Base-by-base conservation (phyloP, 495 filamentous ascomycete genomes). In the Achaetomiella virescens region DNA sequence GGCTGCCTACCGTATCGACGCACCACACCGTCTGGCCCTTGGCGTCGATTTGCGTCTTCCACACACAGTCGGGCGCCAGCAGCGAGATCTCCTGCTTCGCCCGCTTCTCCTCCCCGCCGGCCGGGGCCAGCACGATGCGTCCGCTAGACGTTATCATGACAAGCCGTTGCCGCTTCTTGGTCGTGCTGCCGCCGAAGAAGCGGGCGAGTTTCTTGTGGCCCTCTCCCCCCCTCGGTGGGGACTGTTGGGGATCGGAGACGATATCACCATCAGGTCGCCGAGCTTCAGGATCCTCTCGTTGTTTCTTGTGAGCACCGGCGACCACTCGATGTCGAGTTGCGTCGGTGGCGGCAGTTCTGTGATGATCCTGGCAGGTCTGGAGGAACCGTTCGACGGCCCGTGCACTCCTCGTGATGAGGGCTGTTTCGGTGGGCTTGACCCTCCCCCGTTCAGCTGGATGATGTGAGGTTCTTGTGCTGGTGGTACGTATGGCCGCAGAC, bases 301-400 rank as follows among this genome's bases (percentile, higher is more conserved):
- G 54, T 80, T 83, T 53, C 83, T 85, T 29, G 88, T 96, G 51
- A 99, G 72, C 3, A 99, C 95, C 9, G 95, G 95, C 2, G 92
- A 97, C 95, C 95, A 99, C 71, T 97, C 95, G 54, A 99, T 96
- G 70, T 99, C 95, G 15, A 99, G 77, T 68, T 99, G 95, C 54
- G 87, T 95, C 10, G 95, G 95, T 29, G 95, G 91, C 2, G 95
- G 91, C 24, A 99, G 77, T 67, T 99, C 95, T 2, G 95, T 97
- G 54, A 97, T 93, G 38, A 97, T 83, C 55, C 91, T 80, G 11
- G 91, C 85, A 20, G 89, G 84, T 22, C 82, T 78, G 41, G 83
- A 75, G 41, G 83, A 75, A 48, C 71, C 78, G 24, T 76, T 66
- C 27, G 68, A 68, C 64, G 60, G 70, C 48, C 49, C 61, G 54